Conservation (phyloP, 306 rosid genomes). For the Rosa lucieae region DNA sequence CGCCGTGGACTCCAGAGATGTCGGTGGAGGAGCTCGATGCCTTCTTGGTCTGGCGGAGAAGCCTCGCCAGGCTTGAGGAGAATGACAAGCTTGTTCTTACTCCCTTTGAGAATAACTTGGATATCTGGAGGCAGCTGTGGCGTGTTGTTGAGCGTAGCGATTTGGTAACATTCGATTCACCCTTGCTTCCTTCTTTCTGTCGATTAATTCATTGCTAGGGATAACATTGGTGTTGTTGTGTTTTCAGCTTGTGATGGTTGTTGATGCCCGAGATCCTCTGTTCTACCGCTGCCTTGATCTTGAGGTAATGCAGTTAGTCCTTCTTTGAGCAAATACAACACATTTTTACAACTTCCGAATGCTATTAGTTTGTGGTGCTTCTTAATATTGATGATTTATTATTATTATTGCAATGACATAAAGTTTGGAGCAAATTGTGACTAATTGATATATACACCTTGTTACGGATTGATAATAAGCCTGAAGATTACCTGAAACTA, state of each 20-base stretch:
- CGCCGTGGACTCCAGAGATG: slow-evolving; percentile 74
- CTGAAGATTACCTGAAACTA: too few species aligned
- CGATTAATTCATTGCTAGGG: not conserved
- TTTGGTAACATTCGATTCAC: slow-evolving; percentile 44
- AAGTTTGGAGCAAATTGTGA: not conserved
- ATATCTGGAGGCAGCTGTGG: slow-evolving; percentile 99
- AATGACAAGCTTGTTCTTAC: slow-evolving; percentile 88
- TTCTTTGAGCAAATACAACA: not conserved
- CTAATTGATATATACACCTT: not conserved
- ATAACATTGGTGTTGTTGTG: slow-evolving; percentile 18
- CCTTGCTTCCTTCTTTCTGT: not conserved
- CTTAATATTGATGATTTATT: not conserved
- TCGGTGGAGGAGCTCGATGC: slow-evolving; percentile 85
- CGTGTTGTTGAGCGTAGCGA: slow-evolving; percentile 97
- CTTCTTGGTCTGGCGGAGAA: slow-evolving; percentile 85
- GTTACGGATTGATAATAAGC: too few species aligned
- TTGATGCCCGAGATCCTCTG: slow-evolving; percentile 88
- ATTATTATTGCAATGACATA: not conserved
- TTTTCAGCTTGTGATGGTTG: slow-evolving; percentile 93
- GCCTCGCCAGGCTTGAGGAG: slow-evolving; percentile 92
- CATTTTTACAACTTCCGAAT: not conserved
- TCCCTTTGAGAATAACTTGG: slow-evolving; percentile 97
- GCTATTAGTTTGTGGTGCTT: not conserved
- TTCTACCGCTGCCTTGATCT: slow-evolving; percentile 98
- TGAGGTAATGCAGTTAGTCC: slow-evolving; percentile 60